Evolutionary conservation across 805 yeast genomes (phyloP).

Genomic region (Lipomyces orientalis): DNA sequence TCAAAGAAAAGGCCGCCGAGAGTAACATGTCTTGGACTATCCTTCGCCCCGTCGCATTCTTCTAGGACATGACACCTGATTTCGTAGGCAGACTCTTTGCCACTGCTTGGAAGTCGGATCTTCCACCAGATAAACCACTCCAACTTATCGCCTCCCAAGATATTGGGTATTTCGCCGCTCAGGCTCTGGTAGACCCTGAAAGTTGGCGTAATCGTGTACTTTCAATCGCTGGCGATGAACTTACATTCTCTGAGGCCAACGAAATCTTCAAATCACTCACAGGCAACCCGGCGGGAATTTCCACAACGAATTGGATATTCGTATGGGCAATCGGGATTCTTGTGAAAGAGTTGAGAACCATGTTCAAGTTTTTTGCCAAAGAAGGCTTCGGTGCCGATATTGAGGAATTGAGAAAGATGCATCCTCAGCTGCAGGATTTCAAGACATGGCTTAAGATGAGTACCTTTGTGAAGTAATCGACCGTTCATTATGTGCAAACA

Average conservation of each 20-base stretch:
- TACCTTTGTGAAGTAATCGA: background rate
- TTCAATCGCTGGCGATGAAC: slow-evolving; percentile 18
- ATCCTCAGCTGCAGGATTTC: slow-evolving; percentile 3
- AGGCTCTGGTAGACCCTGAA: slow-evolving; percentile 8
- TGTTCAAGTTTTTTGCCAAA: background rate
- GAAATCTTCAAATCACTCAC: slow-evolving; percentile 2
- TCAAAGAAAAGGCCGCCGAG: background rate
- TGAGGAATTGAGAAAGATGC: background rate
- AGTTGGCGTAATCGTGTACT: background rate
- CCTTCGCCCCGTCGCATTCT: slow-evolving; percentile 15
- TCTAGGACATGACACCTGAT: slow-evolving; percentile 5
- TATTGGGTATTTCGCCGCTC: slow-evolving; percentile 11
- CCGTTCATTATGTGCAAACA: too few species aligned
- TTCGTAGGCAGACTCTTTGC: slow-evolving; percentile 8
- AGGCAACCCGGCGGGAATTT: background rate
- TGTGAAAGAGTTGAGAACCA: background rate
- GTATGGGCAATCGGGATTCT: background rate
- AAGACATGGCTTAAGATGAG: background rate
- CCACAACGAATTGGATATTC: background rate
- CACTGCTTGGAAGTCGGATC: background rate
- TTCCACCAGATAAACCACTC: background rate
- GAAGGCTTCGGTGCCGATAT: slow-evolving; percentile 3
- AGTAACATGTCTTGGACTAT: slow-evolving; percentile 9
- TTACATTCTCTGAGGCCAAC: slow-evolving; percentile 1
- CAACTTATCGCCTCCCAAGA: slow-evolving; percentile 12